Base-by-base conservation (phyloP, 345 rosid species). In the Noccaea bulbosa region DNA sequence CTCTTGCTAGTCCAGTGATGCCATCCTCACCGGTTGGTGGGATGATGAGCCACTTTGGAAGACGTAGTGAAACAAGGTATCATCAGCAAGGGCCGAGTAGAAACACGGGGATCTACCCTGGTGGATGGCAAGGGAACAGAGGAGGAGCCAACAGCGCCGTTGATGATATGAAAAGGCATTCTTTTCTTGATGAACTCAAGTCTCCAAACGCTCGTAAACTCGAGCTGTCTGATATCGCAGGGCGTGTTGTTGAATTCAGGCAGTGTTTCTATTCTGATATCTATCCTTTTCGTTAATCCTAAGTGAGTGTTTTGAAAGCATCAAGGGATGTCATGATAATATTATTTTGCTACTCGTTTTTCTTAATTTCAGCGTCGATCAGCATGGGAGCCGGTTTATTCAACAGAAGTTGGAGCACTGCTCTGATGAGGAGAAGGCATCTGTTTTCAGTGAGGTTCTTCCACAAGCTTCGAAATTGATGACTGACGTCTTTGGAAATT, bases 341-440 rank as follows among this genome's bases (percentile, higher is more conserved):
- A 52, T 49, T 10, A 38, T 47, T 62, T 60, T 35, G 16, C 45
- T 57, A 43, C 41, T 57, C 51, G 32, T 45, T 50, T 56, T 70
- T 59, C 52, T 69, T 54, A 17, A 52, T 70, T 78, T 73, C 90
- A 94, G 99, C 71, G 86, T 86, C 75, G 99, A 94, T 83, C 97
- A 91, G 79, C 99, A 95, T 72, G 99, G 99, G 69, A 95, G 98
- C 79, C 98, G 99, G 30, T 95, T 88, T 81, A 95, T 95, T 77
- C 99, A 95, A 81, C 97, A 95, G 81, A 92, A 95, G 83, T 69
- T 92, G 79, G 99, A 95, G 77, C 82, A 80, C 72, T 89, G 96
- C 74, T 83, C 84, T 40, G 70, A 70, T 41, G 97, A 90, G 63
- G 99, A 87, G 33, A 95, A 95, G 79, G 84, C 76, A 52, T 87